Base-by-base conservation (phyloP, 768 basidiomycete species). In the Amanita rubescens region DNA sequence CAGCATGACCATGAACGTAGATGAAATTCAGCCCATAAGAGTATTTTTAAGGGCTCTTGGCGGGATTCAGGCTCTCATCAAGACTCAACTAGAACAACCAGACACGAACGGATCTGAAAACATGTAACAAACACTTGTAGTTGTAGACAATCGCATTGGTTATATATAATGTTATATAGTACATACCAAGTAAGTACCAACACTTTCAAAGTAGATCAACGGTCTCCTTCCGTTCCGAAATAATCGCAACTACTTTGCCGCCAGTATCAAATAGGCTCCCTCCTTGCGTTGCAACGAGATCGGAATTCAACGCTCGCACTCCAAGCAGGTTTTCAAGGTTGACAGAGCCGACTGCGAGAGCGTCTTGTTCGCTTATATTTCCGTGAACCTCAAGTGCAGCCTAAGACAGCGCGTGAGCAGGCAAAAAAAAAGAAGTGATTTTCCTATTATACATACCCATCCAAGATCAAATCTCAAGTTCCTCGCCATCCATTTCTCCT, bases 401-500 rank as follows among this genome's bases (percentile, higher is more conserved):
- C 69, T 70, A n/a, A 19, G 5, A 57, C 25, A 27, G 48, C 3
- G 15, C 34, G 50, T 17, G 47, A 10, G 54, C 37, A 9, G 14
- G 15, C 35, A 9, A 10, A 2, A 25, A 3, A 37, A 50, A 35
- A 8, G 48, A 50, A 34, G 27, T 5, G 37, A 20, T 57, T 20
- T n/a, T n/a, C n/a, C 32, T 51, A 20, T 67, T 77, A 60, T 58
- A 84, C 78, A 60, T 58, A 84, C 85, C 90, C 91, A 94, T 51
- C 77, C 87, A 48, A 79, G 69, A 58, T 93, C 88, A 57, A 89
- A 85, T 7, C 88, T 76, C 15, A 82, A 75, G 55, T 84, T 87
- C 37, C 85, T 78, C 5, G 84, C 82, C 44, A 75, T 74, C 69
- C 70, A 73, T 44, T 69, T 67, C 46, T 85, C 84, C 32, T 73